Evolutionary conservation across 257 asterid genomes (phyloP).

Genomic region (Echium plantagineum): DNA sequence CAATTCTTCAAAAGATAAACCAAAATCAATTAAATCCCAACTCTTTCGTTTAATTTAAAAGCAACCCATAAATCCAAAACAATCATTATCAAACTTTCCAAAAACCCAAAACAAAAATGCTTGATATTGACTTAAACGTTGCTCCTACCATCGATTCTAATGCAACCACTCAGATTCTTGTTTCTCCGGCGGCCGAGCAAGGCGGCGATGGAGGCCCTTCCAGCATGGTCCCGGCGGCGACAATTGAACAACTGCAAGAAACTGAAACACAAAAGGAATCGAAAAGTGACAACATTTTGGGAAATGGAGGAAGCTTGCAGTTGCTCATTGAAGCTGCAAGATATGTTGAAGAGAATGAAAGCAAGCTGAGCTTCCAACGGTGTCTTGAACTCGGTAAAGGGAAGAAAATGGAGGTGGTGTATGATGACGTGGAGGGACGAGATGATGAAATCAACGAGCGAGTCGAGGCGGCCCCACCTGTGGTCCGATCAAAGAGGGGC

Average conservation of each 20-base stretch:
- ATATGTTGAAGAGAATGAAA: neutral
- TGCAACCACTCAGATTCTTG: neutral
- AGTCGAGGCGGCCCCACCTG: neutral
- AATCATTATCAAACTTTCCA: neutral
- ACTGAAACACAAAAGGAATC: too few species aligned
- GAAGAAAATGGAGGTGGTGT: neutral
- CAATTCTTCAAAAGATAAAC: too few species aligned
- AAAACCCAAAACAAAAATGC: neutral
- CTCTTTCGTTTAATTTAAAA: too few species aligned
- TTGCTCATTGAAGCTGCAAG: constrained; percentile 9
- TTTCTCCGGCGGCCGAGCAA: neutral
- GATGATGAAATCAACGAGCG: too few species aligned
- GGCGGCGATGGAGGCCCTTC: neutral
- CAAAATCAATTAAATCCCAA: too few species aligned
- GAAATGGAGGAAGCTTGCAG: constrained; percentile 3
- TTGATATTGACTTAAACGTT: constrained; percentile 9
- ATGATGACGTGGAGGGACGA: neutral
- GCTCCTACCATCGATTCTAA: neutral
- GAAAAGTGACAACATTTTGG: too few species aligned
- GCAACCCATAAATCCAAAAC: too few species aligned
- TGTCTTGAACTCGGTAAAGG: too few species aligned
- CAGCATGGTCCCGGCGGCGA: neutral
- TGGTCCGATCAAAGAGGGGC: constrained; percentile 10
- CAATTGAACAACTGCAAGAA: neutral
- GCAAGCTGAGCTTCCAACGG: neutral